These are phyloP conservation scores for Vigna reflexopilosa DNA, from an alignment of 306 rosid genomes.

Conservation along the genomic window DNA sequence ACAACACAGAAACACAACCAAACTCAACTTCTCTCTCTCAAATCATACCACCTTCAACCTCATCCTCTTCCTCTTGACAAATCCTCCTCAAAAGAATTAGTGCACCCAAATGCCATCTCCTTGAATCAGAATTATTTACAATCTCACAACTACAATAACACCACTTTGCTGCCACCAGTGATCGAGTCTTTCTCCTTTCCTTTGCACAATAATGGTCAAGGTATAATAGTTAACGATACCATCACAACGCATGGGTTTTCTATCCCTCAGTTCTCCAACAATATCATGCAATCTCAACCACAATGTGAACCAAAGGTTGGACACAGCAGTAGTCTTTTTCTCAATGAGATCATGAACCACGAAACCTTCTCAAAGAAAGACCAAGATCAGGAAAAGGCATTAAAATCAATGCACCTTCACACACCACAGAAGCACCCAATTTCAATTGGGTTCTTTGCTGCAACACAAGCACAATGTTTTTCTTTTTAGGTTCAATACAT, in stretches of 20 bases:
- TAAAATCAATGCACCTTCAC: constrained; percentile 13
- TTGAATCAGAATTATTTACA: constrained; percentile 55
- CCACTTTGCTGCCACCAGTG: constrained; percentile 22
- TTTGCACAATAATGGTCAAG: not conserved
- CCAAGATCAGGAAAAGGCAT: constrained; percentile 38
- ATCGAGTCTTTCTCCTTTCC: constrained; percentile 58
- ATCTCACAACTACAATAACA: constrained; percentile 22
- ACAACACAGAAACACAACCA: not conserved
- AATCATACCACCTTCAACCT: constrained; percentile 6
- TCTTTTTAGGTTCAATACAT: not conserved
- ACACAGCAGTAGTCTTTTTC: constrained; percentile 56
- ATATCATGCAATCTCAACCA: constrained; percentile 48
- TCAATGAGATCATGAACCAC: constrained; percentile 63
- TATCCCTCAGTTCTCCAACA: constrained; percentile 59
- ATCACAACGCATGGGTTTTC: constrained; percentile 49
- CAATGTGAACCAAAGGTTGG: constrained; percentile 33
- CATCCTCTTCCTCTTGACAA: constrained; percentile 70
- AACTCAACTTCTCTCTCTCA: constrained; percentile 10
- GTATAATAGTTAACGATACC: not conserved
- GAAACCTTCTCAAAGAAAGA: constrained; percentile 48
- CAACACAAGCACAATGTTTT: not conserved
- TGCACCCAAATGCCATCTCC: constrained; percentile 33
- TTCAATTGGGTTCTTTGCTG: not conserved
- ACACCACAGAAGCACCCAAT: not conserved
- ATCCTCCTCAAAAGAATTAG: constrained; percentile 52